Base-by-base conservation (phyloP, 257 asterid species). In the Lycium ferocissimum region DNA sequence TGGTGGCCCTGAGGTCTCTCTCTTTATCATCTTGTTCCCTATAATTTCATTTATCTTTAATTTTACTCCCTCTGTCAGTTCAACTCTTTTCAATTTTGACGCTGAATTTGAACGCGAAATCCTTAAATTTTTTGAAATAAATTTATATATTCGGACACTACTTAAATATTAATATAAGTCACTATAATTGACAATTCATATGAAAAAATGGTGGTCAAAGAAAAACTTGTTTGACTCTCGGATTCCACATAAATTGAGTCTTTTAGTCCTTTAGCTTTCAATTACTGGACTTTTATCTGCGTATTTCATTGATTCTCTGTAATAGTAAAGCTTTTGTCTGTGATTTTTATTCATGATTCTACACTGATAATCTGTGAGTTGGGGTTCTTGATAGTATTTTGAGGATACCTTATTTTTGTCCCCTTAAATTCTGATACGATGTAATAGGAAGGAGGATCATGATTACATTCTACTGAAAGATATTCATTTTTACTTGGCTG, bases 1-100 rank as follows among this genome's bases (percentile, higher is more conserved):
- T 76, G 97, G 98, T 45, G 95, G 97, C 40, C 96, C 96, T 54
- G 91, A 92, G 94, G 97, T 93, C 53, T 35, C 62, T 20, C 63
- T 79, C 65, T 45, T 26, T 38, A 10, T 33, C 51, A 22, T 9
- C 62, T 22, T 56, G 8, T 61, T 17, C 33, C 62, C 4, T 13
- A 8, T n/a, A 1, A 62, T 7, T 49, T 8, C 53, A 26, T 26
- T 26, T 69, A 35, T 7, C 13, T 12, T 40, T 11, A 2, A 26
- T 7, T 81, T 43, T 5, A 26, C 33, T 26, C 33, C 33, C 33
- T 26, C 33, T 26, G 33, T 26, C 33, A 26, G 33, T 26, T 26
- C 33, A 26, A 26, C 33, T 26, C 33, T 26, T 26, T 26, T 26
- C 33, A 26, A 26, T 26, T 26, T 26, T 26, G 33, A 1, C 33